These are phyloP conservation scores for Aspergillus awamori DNA, from an alignment of 2,329 filamentous ascomycete genomes.

Conservation along the genomic window DNA sequence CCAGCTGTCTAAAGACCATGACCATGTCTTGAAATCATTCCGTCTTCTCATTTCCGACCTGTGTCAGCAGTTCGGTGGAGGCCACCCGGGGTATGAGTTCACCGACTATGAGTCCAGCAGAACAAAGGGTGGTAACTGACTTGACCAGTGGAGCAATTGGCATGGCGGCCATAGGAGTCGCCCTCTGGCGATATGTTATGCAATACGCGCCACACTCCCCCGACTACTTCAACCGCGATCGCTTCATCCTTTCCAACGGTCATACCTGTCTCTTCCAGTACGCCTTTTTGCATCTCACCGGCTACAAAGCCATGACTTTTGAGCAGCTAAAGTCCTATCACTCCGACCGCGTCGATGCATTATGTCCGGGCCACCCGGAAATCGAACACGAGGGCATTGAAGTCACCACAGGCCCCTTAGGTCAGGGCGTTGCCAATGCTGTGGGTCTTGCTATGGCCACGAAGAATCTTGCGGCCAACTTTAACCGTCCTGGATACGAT, in stretches of 20 bases:
- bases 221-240: slow-evolving; percentile 48
- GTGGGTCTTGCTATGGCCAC: slow-evolving; percentile 62
- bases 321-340: slow-evolving; percentile 41
- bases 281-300: slow-evolving; percentile 35
- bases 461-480: slow-evolving; percentile 58
- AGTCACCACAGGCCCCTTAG: slow-evolving; percentile 62
- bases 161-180: slow-evolving; percentile 50
- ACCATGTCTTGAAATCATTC: slow-evolving; percentile 62
- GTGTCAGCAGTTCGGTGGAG: slow-evolving; percentile 70
- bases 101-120: background rate
- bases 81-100: slow-evolving; percentile 62
- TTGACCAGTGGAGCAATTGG: slow-evolving; percentile 48
- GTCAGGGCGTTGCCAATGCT: slow-evolving; percentile 63
- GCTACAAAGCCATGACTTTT: slow-evolving; percentile 37
- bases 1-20: slow-evolving; percentile 36
- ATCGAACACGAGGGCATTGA: slow-evolving; percentile 62
- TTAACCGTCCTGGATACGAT: slow-evolving; percentile 54
- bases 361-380: slow-evolving; percentile 51
- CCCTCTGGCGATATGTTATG: slow-evolving; percentile 50
- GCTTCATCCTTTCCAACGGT: slow-evolving; percentile 51
- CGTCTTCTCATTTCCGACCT: slow-evolving; percentile 67
- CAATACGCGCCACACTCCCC: slow-evolving; percentile 43
- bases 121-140: background rate
- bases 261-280: slow-evolving; percentile 40
- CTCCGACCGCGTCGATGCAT: slow-evolving; percentile 31